These are phyloP conservation scores for Salvia sclarea DNA, from an alignment of 305 asterid species.

Conservation along the genomic window DNA sequence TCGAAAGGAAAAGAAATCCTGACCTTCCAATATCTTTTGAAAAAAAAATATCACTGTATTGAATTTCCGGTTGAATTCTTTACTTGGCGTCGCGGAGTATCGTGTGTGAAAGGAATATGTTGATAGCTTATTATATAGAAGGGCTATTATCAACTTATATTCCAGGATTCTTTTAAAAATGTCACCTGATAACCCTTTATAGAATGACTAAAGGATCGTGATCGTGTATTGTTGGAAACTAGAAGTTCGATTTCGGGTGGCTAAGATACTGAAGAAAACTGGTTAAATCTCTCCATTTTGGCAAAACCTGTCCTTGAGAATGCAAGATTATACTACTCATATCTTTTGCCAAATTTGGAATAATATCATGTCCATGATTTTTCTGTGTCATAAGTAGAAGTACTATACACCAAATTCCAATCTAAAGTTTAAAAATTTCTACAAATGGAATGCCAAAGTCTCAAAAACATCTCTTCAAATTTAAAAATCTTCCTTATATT, in stretches of 20 bases:
- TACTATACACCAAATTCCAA: not conserved
- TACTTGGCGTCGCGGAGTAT: no score
- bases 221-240: not conserved
- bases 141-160: no score
- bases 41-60: no score
- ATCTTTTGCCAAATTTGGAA: not conserved
- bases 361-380: not conserved
- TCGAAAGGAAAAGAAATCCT: no score
- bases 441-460: not conserved
- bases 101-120: no score
- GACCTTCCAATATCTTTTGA: no score
- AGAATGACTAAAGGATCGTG: not conserved
- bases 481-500: not conserved
- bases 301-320: not conserved
- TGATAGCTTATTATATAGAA: no score
- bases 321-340: not conserved
- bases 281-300: not conserved
- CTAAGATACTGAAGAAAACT: constrained; percentile 3
- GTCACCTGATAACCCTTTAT: not conserved
- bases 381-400: not conserved
- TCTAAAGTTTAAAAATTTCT: not conserved
- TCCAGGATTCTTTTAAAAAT: no score
- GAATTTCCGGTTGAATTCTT: no score
- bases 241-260: not conserved
- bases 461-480: not conserved